Percentiles rank a stretch among this genome's conserved stretches.
Conservation (phyloP, 1,139 yeast species). For the Taphrina communis region DNA sequence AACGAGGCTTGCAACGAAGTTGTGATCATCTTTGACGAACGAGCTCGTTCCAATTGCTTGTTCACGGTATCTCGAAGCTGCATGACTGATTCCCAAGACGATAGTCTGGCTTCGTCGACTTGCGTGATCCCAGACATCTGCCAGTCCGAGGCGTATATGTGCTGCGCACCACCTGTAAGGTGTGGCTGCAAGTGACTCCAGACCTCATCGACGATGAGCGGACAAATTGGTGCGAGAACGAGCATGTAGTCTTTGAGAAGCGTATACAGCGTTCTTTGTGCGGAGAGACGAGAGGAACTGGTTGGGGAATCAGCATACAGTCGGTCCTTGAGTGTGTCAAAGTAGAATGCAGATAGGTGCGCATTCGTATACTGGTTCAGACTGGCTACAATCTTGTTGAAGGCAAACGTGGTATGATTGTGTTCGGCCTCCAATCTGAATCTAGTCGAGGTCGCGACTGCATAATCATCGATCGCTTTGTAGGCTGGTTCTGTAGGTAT, state of each 20-base stretch:
- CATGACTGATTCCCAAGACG: constrained; percentile 50
- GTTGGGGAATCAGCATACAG: constrained; percentile 69
- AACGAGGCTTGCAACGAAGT: constrained; percentile 70
- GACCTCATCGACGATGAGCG: constrained; percentile 83
- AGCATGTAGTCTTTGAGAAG: constrained; percentile 68
- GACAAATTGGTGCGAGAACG: constrained; percentile 78
- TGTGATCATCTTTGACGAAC: constrained; percentile 60
- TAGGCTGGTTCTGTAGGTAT: constrained; percentile 23
- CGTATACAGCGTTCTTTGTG: constrained; percentile 69
- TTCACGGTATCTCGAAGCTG: constrained; percentile 54
- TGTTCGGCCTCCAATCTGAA: constrained; percentile 57
- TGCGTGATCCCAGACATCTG: constrained; percentile 53
- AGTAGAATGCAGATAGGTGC: constrained; percentile 79
- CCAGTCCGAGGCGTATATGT: constrained; percentile 51
- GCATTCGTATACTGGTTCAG: constrained; percentile 65
- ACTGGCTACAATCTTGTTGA: constrained; percentile 61
- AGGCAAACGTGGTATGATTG: constrained; percentile 65
- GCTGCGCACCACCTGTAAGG: constrained; percentile 47
- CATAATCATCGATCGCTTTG: constrained; percentile 67
- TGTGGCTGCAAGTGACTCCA: constrained; percentile 64
- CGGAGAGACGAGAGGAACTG: constrained; percentile 64
- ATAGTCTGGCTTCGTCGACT: constrained; percentile 49
- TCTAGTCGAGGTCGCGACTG: constrained; percentile 62
- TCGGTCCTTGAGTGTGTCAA: constrained; percentile 83
- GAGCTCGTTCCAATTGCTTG: constrained; percentile 58